Percentiles rank a stretch among this genome's conserved stretches.
These are phyloP conservation scores for Boletus sp. DNA, from an alignment of 1,284 basidiomycete species.

Conservation along the genomic window DNA sequence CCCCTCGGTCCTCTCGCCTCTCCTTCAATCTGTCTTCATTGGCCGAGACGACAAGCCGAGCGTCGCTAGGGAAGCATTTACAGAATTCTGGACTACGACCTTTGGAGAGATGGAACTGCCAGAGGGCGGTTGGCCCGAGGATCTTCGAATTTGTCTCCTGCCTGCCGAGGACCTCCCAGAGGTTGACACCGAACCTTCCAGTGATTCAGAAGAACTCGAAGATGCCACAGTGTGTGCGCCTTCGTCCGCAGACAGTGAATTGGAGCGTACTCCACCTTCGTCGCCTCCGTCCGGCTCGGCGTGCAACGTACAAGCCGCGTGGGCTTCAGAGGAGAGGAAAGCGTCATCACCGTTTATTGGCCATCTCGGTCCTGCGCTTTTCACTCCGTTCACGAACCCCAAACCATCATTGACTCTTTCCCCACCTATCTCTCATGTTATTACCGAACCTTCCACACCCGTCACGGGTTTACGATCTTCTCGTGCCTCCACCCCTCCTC, in stretches of 20 bases:
- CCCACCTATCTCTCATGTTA: background rate
- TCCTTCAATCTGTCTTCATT: conserved; percentile 53
- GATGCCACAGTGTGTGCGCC: conserved; percentile 7
- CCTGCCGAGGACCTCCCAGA: background rate
- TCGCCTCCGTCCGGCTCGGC: conserved; percentile 12
- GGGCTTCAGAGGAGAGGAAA: background rate
- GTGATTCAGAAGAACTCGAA: conserved; percentile 26
- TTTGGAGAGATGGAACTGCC: conserved; percentile 42
- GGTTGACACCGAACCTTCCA: conserved; percentile 18
- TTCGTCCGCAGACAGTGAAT: conserved; percentile 5
- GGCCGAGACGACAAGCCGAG: conserved; percentile 44
- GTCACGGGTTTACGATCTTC: conserved; percentile 11
- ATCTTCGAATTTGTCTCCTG: conserved; percentile 41
- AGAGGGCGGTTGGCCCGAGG: conserved; percentile 46
- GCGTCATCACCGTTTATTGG: conserved; percentile 25
- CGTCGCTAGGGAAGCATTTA: conserved; percentile 45
- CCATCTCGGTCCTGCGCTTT: conserved; percentile 29
- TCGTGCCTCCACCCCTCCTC: conserved; percentile 27
- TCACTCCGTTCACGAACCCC: conserved; percentile 11
- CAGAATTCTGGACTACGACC: conserved; percentile 52
- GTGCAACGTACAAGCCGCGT: conserved; percentile 5
- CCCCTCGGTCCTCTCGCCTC: conserved; percentile 42
- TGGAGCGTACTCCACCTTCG: conserved; percentile 11
- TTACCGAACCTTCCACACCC: conserved; percentile 27
- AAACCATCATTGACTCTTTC: conserved; percentile 8